Evolutionary conservation across 768 basidiomycete species (phyloP), one percentile per base, ranked within the genome.

Genomic region (Pholiota microspora): DNA sequence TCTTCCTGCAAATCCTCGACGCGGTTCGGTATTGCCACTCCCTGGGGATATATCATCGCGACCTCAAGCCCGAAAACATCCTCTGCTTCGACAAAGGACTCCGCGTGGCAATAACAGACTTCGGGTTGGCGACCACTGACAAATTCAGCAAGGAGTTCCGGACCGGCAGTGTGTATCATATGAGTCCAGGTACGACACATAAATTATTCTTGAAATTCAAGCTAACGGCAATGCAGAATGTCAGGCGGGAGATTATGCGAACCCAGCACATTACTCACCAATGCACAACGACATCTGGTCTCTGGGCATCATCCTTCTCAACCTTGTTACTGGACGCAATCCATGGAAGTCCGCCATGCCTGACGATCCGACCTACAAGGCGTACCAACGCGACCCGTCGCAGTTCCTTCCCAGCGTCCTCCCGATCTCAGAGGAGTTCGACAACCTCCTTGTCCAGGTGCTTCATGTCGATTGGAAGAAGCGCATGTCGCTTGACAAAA

Each of bases 91-190:
- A 87, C 67, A 71, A 80, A 59, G 94, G 94, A 45, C 75, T 79
- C 59, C 78, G 83, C 48, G 82, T 97, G 49, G 86, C 91, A 49
- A 82, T 98, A 58, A 95, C 94, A 32, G 96, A 98, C 73, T 98
- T 98, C 69, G 96, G 96, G 21, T 81, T 98, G 6, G 89, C 95
- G 2, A 97, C 95, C 4, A 89, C 88, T 18, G 93, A 96, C 59
- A 83, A 81, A 65, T 76, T 82, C 52, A 94, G 92, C 63, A 81
- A 81, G 51, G 95, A 98, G 69, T 93, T 94, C 71, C 84, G 92
- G 49, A 97, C 94, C 31, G 95, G 95, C n/a, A 94, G 92, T 63
- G 84, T 94, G n/a, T 97, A 94, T 71, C 96, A 97, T 72, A 95
- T 98, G 89, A 94, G 92, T 65, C 95, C 95, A 71, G 93, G 90